Evolutionary conservation across 495 filamentous ascomycete species (phyloP), one percentile per base, ranked within the genome.

Genomic region (Cercophora samala): DNA sequence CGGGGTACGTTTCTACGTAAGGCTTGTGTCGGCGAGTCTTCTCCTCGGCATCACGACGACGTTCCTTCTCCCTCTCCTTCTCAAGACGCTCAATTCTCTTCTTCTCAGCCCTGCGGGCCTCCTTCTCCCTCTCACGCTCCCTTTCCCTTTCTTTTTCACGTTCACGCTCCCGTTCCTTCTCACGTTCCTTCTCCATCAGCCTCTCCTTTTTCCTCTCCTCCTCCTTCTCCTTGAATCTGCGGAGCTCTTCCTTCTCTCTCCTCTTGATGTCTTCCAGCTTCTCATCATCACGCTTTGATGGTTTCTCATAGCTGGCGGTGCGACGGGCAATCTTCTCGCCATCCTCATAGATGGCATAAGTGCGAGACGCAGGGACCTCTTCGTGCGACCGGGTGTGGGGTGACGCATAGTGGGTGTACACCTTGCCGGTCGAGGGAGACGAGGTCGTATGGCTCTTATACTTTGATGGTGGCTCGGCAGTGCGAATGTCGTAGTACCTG

Each of bases 251-350:
- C 1, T 79, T 74, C 0, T 80, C 76, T 22, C 74, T 76, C 60
- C 71, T 76, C 53, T 56, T 19, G 29, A 73, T 75, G 52, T 62
- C 66, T 6, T 76, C 74, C 13, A 77, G 76, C 51, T 77, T 77
- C 15, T 82, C 80, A 18, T 77, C 73, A 0, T 75, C 68, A 32
- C 70, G 68, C 0, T 78, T 78, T 15, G 77, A 73, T 19, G 78
- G 73, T 67, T 79, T 82, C 66, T 82, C 80, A 69, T 81, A 83
- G 60, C 80, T 84, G 1, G 79, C 74, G 0, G 80, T 69, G 37
- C 80, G 80, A 22, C 80, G 75, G 26, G 79, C 74, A 22, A 72
- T 60, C 53, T 73, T 76, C 46, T 75, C 66, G 4, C 65, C 64
- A 9, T 78, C 78, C 17, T 82, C 77, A 58, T 70, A 79, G 9